Conservation (phyloP, 495 filamentous ascomycete species). For the Geopyxis carbonaria region DNA sequence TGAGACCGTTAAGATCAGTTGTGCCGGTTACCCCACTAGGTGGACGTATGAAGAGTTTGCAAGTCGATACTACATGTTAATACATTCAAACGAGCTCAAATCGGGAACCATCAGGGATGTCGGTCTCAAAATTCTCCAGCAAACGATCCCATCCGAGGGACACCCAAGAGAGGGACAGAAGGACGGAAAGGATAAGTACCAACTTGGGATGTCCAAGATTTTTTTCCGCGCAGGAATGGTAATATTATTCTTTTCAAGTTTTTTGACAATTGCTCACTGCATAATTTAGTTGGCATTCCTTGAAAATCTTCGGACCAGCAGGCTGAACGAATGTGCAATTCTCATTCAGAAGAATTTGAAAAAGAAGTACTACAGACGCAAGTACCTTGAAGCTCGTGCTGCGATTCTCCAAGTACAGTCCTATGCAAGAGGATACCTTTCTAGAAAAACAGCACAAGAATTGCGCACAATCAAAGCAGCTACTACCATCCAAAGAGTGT, state of each 20-base stretch:
- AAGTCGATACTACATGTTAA: slow-evolving; percentile 93
- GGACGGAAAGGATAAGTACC: slow-evolving; percentile 83
- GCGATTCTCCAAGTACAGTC: slow-evolving; percentile 71
- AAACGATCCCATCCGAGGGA: slow-evolving; percentile 53
- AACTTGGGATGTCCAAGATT: slow-evolving; percentile 91
- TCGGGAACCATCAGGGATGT: slow-evolving; percentile 73
- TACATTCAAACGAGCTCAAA: slow-evolving; percentile 80
- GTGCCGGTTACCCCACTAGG: slow-evolving; percentile 89
- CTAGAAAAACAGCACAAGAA: slow-evolving; percentile 61
- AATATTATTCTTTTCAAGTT: slow-evolving; percentile 5
- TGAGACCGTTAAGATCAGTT: slow-evolving; percentile 95
- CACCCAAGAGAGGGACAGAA: slow-evolving; percentile 39
- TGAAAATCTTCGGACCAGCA: slow-evolving; percentile 76
- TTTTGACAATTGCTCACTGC: slow-evolving; percentile 3
- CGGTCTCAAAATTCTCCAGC: slow-evolving; percentile 77
- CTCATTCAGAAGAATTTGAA: slow-evolving; percentile 98
- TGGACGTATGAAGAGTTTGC: slow-evolving; percentile 99
- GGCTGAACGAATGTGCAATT: slow-evolving; percentile 84
- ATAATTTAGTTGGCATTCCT: slow-evolving; percentile 56
- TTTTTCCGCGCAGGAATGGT: slow-evolving; percentile 96
- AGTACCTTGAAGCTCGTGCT: slow-evolving; percentile 70
- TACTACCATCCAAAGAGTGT: slow-evolving; percentile 85
- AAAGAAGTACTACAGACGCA: slow-evolving; percentile 85
- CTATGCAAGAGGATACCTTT: slow-evolving; percentile 50
- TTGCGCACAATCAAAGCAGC: slow-evolving; percentile 70